Evolutionary conservation across 1,139 yeast genomes (phyloP).

Genomic region (Taphrina populina): DNA sequence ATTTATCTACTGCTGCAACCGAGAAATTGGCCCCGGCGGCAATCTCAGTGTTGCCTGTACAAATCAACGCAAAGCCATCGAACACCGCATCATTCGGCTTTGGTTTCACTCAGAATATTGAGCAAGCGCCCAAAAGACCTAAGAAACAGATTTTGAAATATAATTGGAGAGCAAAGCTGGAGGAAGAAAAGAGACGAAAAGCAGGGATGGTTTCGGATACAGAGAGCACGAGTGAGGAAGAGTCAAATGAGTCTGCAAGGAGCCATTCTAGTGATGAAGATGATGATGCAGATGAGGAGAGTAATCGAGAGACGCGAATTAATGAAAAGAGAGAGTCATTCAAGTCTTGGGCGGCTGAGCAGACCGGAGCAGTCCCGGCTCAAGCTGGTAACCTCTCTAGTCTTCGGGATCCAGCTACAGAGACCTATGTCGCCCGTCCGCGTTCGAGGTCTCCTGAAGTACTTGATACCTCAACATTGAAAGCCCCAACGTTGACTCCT

Average conservation of each 20-base stretch:
- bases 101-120: conserved; percentile 3
- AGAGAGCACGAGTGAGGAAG: conserved; percentile 6
- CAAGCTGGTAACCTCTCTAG: conserved; percentile 26
- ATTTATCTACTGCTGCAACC: background rate
- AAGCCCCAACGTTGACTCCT: conserved; percentile 63
- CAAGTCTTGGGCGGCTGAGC: conserved; percentile 56
- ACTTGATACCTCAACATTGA: conserved; percentile 56
- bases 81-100: conserved; percentile 6
- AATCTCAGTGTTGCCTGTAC: no score
- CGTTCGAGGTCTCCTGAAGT: conserved; percentile 61
- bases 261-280: background rate
- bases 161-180: conserved; percentile 33
- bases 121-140: conserved; percentile 4
- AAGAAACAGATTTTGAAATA: conserved; percentile 18
- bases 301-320: conserved; percentile 38
- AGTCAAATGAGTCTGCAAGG: conserved; percentile 29
- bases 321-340: conserved; percentile 45
- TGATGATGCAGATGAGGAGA: background rate
- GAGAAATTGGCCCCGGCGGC: background rate
- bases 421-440: conserved; percentile 46
- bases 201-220: conserved; percentile 17
- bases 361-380: conserved; percentile 38
- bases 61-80: background rate
- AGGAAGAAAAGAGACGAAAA: conserved; percentile 20
- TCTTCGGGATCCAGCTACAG: conserved; percentile 43